These are phyloP conservation scores for Myxozyma geophila DNA, from an alignment of 805 yeast genomes.

Conservation along the genomic window DNA sequence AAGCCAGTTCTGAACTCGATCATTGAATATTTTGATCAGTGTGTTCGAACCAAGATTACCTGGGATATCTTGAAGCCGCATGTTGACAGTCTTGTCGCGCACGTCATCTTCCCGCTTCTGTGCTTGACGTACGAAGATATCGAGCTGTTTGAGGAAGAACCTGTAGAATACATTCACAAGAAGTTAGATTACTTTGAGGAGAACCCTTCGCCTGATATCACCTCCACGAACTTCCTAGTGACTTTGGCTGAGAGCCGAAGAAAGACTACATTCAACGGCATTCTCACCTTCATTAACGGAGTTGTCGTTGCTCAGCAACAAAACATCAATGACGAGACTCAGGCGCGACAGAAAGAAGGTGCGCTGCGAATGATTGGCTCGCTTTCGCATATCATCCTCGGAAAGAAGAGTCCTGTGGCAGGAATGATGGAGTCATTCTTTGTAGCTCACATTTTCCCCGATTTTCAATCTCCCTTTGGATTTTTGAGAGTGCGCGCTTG, in stretches of 20 bases:
- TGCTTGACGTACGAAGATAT: slow-evolving; percentile 70
- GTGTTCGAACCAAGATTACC: slow-evolving; percentile 60
- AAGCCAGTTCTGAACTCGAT: slow-evolving; percentile 66
- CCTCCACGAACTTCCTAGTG: slow-evolving; percentile 73
- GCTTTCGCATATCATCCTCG: slow-evolving; percentile 59
- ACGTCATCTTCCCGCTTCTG: slow-evolving; percentile 75
- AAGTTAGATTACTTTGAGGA: slow-evolving; percentile 68
- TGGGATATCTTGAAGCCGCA: slow-evolving; percentile 74
- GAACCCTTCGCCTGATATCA: slow-evolving; percentile 69
- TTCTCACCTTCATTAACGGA: slow-evolving; percentile 62
- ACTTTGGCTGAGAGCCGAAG: slow-evolving; percentile 74
- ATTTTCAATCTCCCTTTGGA: slow-evolving; percentile 59
- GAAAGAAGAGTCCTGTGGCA: slow-evolving; percentile 60
- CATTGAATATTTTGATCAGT: slow-evolving; percentile 39
- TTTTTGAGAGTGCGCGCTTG: slow-evolving; percentile 71
- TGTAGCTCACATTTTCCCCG: slow-evolving; percentile 68
- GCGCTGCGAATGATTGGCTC: slow-evolving; percentile 78
- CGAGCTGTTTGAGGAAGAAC: slow-evolving; percentile 82
- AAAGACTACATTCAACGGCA: slow-evolving; percentile 61
- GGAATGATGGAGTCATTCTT: slow-evolving; percentile 73
- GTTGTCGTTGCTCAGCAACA: slow-evolving; percentile 42
- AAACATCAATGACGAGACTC: slow-evolving; percentile 45
- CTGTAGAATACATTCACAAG: slow-evolving; percentile 82
- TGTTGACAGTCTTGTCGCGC: slow-evolving; percentile 64
- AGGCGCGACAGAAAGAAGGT: slow-evolving; percentile 74